Conservation (phyloP, 2,329 filamentous ascomycete genomes). For the Fonsecaea nubica region DNA sequence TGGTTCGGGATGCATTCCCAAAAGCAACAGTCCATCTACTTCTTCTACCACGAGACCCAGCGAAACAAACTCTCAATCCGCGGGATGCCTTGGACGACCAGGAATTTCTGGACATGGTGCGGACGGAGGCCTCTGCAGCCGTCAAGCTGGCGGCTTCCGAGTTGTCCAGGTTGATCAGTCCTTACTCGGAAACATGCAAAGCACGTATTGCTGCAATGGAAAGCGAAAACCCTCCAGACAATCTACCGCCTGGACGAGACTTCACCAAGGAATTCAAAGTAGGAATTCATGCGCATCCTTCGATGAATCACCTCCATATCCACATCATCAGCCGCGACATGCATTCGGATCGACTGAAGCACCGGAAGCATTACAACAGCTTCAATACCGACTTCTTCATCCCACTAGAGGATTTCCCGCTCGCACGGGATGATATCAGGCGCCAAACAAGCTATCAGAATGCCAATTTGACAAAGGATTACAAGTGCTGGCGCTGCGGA, state of each 20-base stretch:
- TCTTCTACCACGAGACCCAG: conserved; percentile 75
- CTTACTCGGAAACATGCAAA: conserved; percentile 65
- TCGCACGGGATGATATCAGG: conserved; percentile 69
- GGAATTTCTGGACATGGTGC: conserved; percentile 70
- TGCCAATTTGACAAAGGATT: conserved; percentile 68
- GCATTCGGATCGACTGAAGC: conserved; percentile 72
- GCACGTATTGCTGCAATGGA: conserved; percentile 70
- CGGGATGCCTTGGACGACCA: conserved; percentile 76
- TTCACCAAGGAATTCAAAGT: conserved; percentile 76
- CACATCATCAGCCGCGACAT: conserved; percentile 86
- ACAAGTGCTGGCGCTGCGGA: conserved; percentile 86
- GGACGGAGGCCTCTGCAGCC: conserved; percentile 66
- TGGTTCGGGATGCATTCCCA: conserved; percentile 82
- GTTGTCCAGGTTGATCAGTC: conserved; percentile 34
- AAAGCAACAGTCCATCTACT: conserved; percentile 86
- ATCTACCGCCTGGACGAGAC: conserved; percentile 73
- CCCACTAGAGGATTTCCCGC: conserved; percentile 76
- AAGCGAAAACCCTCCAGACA: conserved; percentile 50
- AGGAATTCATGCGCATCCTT: conserved; percentile 85
- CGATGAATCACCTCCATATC: conserved; percentile 90
- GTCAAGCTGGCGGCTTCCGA: conserved; percentile 63
- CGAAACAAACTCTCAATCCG: conserved; percentile 70
- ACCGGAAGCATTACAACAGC: conserved; percentile 89
- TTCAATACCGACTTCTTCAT: conserved; percentile 88
- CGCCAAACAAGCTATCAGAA: conserved; percentile 58